Conservation (phyloP, 73 alveolate genomes). For the Paramecium biaurelia region DNA sequence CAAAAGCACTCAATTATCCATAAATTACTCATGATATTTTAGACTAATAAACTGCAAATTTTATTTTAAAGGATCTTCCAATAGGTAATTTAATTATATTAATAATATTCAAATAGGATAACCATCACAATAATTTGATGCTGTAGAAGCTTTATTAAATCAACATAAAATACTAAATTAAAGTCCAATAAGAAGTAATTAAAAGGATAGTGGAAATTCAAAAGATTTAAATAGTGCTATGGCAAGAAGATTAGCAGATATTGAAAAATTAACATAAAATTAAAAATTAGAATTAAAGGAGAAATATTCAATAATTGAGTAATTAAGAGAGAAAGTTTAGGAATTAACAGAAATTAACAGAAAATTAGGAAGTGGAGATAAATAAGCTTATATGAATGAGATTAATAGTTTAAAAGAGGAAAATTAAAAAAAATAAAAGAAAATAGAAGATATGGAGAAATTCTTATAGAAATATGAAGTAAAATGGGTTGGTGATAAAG, state of each 20-base stretch:
- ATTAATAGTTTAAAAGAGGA: constrained; percentile 42
- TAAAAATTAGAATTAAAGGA: constrained; percentile 25
- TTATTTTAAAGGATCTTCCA: background rate
- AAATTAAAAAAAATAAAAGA: background rate
- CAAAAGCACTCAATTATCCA: background rate
- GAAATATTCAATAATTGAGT: background rate
- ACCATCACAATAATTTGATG: constrained; percentile 23
- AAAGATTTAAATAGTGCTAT: constrained; percentile 60
- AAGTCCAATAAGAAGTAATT: constrained; percentile 40
- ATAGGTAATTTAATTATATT: background rate
- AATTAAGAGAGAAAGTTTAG: constrained; percentile 64
- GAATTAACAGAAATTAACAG: constrained; percentile 47
- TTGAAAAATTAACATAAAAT: constrained; percentile 61
- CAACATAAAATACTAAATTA: constrained; percentile 33
- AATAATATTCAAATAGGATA: background rate
- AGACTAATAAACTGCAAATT: background rate
- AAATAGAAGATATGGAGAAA: constrained; percentile 64
- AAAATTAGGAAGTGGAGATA: background rate
- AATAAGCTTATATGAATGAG: constrained; percentile 23
- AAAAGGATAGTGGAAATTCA: constrained; percentile 25
- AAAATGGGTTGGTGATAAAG: constrained; percentile 67
- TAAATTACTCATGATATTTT: background rate
- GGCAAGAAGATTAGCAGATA: constrained; percentile 65
- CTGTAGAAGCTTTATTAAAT: constrained; percentile 27
- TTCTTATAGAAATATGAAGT: constrained; percentile 77